Conservation (phyloP, 2,329 filamentous ascomycete species). For the Sporothrix curviconia region DNA sequence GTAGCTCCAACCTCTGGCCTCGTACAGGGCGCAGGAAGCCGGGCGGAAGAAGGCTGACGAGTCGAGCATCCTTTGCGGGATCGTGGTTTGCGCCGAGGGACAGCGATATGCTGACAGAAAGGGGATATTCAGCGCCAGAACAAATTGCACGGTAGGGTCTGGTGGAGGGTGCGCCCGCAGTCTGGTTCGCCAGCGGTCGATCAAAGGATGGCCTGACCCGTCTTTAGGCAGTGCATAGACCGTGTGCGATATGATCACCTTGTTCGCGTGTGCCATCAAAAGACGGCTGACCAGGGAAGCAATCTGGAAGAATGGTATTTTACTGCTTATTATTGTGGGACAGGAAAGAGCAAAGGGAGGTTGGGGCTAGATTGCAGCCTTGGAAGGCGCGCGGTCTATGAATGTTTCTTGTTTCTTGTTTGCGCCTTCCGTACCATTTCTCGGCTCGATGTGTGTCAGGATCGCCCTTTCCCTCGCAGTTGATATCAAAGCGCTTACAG, state of each 20-base stretch:
- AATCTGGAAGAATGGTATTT: slow-evolving; percentile 6
- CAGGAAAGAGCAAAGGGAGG: neutral
- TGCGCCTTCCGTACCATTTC: neutral
- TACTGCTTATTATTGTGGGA: neutral
- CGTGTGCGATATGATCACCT: neutral
- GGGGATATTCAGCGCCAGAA: neutral
- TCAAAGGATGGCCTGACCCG: neutral
- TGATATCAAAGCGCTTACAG: slow-evolving; percentile 9
- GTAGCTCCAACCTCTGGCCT: neutral
- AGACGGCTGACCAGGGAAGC: slow-evolving; percentile 3
- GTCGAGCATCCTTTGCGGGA: neutral
- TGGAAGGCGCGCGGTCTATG: neutral
- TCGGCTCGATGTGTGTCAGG: neutral
- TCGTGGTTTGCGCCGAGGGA: neutral
- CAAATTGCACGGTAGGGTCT: neutral
- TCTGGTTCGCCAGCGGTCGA: slow-evolving; percentile 2
- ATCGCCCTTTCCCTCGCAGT: neutral
- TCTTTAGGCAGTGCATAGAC: neutral
- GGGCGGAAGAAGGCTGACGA: neutral
- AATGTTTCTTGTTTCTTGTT: neutral
- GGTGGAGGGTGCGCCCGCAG: neutral
- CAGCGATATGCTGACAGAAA: neutral
- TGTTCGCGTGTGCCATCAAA: neutral
- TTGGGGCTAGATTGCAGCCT: neutral
- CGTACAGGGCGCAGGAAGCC: neutral